Evolutionary conservation across 805 yeast genomes (phyloP).

Genomic region (Wickerhamomyces hampshirensis): DNA sequence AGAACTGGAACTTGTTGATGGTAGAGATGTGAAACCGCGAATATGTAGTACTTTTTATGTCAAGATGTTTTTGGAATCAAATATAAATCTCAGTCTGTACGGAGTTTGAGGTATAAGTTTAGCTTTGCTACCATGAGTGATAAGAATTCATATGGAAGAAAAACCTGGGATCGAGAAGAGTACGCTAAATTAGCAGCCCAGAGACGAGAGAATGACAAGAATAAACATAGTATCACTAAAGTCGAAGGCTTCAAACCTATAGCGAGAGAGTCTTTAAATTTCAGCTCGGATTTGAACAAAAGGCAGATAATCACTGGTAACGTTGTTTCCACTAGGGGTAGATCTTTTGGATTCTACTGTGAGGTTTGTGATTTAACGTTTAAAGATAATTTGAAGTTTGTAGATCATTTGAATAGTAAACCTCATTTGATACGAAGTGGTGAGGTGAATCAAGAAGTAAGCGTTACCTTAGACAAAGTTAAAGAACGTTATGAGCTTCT

Average conservation of each 20-base stretch:
- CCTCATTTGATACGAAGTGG: conserved; percentile 52
- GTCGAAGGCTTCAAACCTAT: conserved; percentile 5
- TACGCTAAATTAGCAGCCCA: conserved; percentile 45
- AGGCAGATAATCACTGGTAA: conserved; percentile 28
- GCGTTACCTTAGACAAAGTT: conserved; percentile 47
- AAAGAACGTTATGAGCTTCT: conserved; percentile 32
- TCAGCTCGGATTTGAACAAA: conserved; percentile 29
- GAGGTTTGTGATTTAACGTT: conserved; percentile 74
- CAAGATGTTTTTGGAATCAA: neutral
- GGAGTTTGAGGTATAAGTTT: too few relatives aligned
- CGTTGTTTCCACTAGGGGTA: conserved; percentile 37
- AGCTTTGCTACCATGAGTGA: conserved; percentile 9
- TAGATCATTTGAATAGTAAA: conserved; percentile 79
- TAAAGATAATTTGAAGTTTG: conserved; percentile 74
- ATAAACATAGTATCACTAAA: conserved; percentile 10
- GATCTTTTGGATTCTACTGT: conserved; percentile 81
- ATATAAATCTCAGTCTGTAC: neutral
- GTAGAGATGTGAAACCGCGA: too few relatives aligned
- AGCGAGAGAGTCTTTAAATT: conserved; percentile 18
- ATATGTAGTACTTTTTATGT: neutral
- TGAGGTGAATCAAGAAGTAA: conserved; percentile 31
- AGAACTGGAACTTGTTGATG: too few relatives aligned
- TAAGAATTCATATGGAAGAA: conserved; percentile 44
- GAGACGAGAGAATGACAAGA: conserved; percentile 19
- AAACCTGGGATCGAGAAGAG: conserved; percentile 69